Evolutionary conservation across 2,329 filamentous ascomycete genomes (phyloP).

Genomic region (Fusarium staphyleae): DNA sequence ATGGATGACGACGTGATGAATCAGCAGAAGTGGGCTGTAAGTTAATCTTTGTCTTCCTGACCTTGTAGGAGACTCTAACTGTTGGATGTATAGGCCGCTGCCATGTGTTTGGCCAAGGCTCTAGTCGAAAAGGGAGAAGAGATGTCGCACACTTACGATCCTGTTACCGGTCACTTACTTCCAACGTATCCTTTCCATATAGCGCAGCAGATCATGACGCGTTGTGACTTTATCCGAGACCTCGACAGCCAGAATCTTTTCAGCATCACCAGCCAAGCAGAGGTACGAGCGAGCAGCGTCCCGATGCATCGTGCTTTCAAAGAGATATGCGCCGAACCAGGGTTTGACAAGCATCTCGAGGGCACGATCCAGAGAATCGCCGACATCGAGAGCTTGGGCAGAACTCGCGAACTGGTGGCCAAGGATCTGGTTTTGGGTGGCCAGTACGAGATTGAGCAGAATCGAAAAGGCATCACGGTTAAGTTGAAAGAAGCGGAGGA

Average conservation of each 20-base stretch:
- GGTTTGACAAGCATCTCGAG: slow-evolving; percentile 84
- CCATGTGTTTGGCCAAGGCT: slow-evolving; percentile 91
- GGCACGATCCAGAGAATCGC: slow-evolving; percentile 83
- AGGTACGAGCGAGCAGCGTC: slow-evolving; percentile 90
- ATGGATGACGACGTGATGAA: slow-evolving; percentile 99
- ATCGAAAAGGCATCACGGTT: slow-evolving; percentile 51
- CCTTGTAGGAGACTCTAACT: slow-evolving; percentile 13
- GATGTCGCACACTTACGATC: slow-evolving; percentile 71
- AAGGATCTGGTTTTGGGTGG: slow-evolving; percentile 91
- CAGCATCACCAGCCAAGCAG: slow-evolving; percentile 85
- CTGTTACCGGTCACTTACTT: slow-evolving; percentile 73
- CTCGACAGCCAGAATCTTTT: slow-evolving; percentile 96
- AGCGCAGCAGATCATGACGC: slow-evolving; percentile 91
- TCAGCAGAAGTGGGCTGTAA: slow-evolving; percentile 91
- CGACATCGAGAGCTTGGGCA: slow-evolving; percentile 91
- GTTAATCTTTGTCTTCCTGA: slow-evolving; percentile 44
- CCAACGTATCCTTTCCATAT: slow-evolving; percentile 82
- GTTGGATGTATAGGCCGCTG: slow-evolving; percentile 68
- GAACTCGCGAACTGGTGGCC: slow-evolving; percentile 93
- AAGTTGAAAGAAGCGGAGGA: slow-evolving; percentile 54
- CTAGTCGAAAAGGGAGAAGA: slow-evolving; percentile 82
- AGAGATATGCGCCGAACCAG: slow-evolving; percentile 77
- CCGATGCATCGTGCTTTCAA: slow-evolving; percentile 95
- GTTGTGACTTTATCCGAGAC: slow-evolving; percentile 89
- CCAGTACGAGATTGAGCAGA: slow-evolving; percentile 71